Percentiles rank a stretch among this genome's conserved stretches.
Evolutionary conservation across 306 rosid genomes (phyloP).

Genomic region (Pueraria montana): DNA sequence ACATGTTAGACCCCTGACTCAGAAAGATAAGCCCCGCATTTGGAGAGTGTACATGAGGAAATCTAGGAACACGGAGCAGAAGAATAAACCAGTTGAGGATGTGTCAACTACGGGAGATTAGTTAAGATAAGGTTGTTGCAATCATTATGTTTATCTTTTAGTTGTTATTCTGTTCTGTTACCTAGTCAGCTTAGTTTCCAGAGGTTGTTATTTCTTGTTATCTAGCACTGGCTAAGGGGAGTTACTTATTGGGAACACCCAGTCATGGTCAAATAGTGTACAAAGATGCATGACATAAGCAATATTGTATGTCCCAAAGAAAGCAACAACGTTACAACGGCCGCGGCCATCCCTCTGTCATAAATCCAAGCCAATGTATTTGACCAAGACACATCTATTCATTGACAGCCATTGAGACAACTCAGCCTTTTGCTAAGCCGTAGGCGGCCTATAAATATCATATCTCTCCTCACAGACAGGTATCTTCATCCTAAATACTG

Average conservation of each 20-base stretch:
- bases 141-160: neutral
- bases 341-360: neutral
- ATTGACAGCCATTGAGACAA: no score
- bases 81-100: conserved; percentile 4
- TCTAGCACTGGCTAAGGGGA: conserved; percentile 20
- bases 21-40: conserved; percentile 28
- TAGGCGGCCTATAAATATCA: no score
- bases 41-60: neutral
- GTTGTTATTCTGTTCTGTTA: neutral
- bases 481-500: no score
- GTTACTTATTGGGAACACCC: conserved; percentile 5
- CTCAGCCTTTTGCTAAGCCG: no score
- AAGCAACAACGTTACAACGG: conserved; percentile 32
- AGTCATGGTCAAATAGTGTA: neutral
- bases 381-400: no score
- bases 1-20: conserved; percentile 1
- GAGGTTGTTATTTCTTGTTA: conserved; percentile 5
- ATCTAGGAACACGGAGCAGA: neutral
- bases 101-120: conserved; percentile 12
- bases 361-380: no score
- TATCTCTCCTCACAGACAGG: no score
- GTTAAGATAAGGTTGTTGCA: neutral
- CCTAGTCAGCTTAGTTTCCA: neutral
- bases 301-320: conserved; percentile 45
- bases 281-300: conserved; percentile 53